Percentiles rank a stretch among this genome's conserved stretches.
These are phyloP conservation scores for Lachancea kluyveri DNA, from an alignment of 805 yeast species.

Conservation along the genomic window DNA sequence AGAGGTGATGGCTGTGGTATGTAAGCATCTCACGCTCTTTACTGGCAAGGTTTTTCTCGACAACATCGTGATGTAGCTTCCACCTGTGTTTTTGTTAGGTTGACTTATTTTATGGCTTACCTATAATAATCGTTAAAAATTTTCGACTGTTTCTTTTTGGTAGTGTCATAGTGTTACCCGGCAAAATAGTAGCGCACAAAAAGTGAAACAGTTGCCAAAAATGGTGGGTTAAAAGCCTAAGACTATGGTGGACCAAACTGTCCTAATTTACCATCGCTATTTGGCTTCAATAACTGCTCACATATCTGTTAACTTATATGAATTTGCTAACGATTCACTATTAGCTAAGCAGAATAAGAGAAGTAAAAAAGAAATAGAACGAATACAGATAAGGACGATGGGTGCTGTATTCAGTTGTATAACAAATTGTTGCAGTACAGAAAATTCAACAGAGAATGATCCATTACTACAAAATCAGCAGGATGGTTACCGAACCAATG, in stretches of 20 bases:
- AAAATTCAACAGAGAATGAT: constrained; percentile 21
- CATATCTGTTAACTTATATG: too few relatives aligned
- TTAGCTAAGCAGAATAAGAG: neutral
- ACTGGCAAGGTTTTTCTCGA: neutral
- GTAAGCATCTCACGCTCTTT: constrained; percentile 17
- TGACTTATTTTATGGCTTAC: neutral
- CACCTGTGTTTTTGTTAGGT: too few relatives aligned
- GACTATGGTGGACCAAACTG: too few relatives aligned
- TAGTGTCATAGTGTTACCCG: too few relatives aligned
- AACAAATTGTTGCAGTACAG: constrained; percentile 16
- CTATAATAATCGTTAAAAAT: neutral
- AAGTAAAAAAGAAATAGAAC: neutral
- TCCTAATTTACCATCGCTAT: too few relatives aligned
- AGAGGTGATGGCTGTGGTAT: constrained; percentile 17
- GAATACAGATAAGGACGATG: constrained; percentile 14
- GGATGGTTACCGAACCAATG: constrained; percentile 20
- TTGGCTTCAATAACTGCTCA: too few relatives aligned
- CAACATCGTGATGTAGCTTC: neutral
- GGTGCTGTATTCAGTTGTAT: constrained; percentile 27
- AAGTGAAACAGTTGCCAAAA: too few relatives aligned
- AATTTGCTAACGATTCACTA: too few relatives aligned
- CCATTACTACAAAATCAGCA: constrained; percentile 24
- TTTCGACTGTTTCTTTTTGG: constrained; percentile 2
- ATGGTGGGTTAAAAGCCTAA: too few relatives aligned
- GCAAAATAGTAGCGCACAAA: too few relatives aligned